phyloP scores from a whole-genome alignment of 1,284 basidiomycete genomes.

The Takashimella tepidaria region DNA sequence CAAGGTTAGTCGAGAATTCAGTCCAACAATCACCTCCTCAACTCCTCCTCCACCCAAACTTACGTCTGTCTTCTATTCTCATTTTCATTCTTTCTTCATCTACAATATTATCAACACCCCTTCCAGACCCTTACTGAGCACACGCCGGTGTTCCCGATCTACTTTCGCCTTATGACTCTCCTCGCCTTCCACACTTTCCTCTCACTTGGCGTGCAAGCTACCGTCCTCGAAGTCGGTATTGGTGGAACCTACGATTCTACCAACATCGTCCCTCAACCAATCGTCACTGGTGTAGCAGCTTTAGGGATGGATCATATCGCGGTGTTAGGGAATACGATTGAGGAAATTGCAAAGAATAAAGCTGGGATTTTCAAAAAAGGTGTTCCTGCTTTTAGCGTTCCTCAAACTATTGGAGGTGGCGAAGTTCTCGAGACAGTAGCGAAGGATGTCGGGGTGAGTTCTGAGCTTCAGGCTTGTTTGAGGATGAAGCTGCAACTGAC shows the following conservation, averaged over 20 bases:
- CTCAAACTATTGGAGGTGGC: constrained; percentile 66
- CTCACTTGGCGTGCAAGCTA: constrained; percentile 66
- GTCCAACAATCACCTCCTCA: too few relatives aligned
- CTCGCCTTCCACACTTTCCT: constrained; percentile 90
- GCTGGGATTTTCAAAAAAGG: constrained; percentile 92
- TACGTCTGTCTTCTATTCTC: background rate
- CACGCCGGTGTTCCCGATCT: constrained; percentile 66
- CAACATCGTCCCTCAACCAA: constrained; percentile 85
- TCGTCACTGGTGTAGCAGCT: constrained; percentile 83
- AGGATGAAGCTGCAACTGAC: too few relatives aligned
- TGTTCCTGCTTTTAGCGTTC: constrained; percentile 78
- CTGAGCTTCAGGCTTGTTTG: too few relatives aligned
- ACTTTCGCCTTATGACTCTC: constrained; percentile 91
- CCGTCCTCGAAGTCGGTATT: constrained; percentile 94
- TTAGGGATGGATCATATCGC: constrained; percentile 91
- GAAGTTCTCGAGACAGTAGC: constrained; percentile 65
- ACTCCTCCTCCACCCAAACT: background rate
- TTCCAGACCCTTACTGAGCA: constrained; percentile 51
- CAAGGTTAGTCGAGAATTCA: constrained; percentile 48
- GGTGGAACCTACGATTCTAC: constrained; percentile 95
- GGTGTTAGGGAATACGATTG: constrained; percentile 82
- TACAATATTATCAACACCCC: too few relatives aligned
- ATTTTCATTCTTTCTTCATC: too few relatives aligned
- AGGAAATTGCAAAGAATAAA: constrained; percentile 92
- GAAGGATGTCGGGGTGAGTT: constrained; percentile 57